Evolutionary conservation across 1,139 yeast genomes (phyloP).

Genomic region (Saccharomycopsis phalli): DNA sequence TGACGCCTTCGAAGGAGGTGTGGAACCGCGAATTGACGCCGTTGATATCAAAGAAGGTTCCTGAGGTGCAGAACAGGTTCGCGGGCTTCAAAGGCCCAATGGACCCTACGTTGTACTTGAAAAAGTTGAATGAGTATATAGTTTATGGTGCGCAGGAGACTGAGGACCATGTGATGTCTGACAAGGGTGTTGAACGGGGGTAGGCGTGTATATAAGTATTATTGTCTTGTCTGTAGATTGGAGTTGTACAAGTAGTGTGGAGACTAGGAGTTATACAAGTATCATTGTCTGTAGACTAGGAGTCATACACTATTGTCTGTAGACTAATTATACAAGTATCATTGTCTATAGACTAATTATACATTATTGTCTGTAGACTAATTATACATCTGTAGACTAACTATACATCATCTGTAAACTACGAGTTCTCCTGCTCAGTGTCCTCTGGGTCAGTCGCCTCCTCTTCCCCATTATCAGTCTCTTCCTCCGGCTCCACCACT

Average conservation of each 20-base stretch:
- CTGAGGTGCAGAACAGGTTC: constrained; percentile 59
- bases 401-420: constrained; percentile 21
- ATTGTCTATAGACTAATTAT: no score
- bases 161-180: constrained; percentile 24
- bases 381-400: background rate
- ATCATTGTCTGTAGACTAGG: no score
- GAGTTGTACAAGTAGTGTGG: no score
- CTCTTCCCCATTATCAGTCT: constrained; percentile 16
- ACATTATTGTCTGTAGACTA: no score
- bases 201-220: constrained; percentile 17
- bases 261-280: no score
- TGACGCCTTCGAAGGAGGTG: constrained; percentile 52
- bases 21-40: constrained; percentile 50
- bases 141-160: constrained; percentile 50
- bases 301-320: no score
- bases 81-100: constrained; percentile 64
- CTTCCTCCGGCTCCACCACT: constrained; percentile 17
- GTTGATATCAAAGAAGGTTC: constrained; percentile 62
- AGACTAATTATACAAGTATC: no score
- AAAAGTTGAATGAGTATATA: constrained; percentile 65
- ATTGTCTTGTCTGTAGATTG: no score
- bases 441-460: constrained; percentile 20
- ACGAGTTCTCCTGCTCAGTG: constrained; percentile 21
- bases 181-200: constrained; percentile 37
- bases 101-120: constrained; percentile 66